A percentile compares a stretch with the other conserved stretches of the same genome.
phyloP scores from a whole-genome alignment of 768 basidiomycete species.

The Sporobolomyces phaffii region DNA sequence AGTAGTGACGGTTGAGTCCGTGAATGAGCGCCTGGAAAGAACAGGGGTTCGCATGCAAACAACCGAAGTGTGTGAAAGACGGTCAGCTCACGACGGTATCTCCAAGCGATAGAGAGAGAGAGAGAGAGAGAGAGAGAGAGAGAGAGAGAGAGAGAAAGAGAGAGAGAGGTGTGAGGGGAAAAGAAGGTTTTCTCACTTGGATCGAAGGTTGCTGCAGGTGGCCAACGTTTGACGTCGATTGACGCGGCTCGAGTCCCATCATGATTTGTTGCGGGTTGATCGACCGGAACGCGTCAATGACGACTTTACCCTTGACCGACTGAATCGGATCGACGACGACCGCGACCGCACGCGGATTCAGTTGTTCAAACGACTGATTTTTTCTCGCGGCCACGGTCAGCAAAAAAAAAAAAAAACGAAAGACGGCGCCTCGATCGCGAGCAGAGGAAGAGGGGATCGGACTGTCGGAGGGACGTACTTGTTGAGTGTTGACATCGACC shows the following conservation, averaged over 20 bases:
- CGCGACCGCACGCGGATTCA: constrained; percentile 86
- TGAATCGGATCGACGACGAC: constrained; percentile 98
- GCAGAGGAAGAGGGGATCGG: constrained; percentile 11
- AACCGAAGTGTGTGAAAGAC: not conserved
- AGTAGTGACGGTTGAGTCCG: constrained; percentile 95
- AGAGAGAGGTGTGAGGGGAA: not conserved
- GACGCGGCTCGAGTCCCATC: constrained; percentile 86
- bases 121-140: too few relatives aligned
- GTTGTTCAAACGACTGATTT: constrained; percentile 95
- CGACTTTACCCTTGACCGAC: constrained; percentile 93
- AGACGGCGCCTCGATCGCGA: not conserved
- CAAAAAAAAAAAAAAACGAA: not conserved
- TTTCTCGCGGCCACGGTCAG: too few relatives aligned
- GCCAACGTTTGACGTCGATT: constrained; percentile 96
- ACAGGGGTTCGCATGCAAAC: not conserved
- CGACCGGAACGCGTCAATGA: constrained; percentile 96
- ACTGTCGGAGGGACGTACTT: constrained; percentile 53
- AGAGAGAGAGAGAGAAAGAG: not conserved
- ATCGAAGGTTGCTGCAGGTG: constrained; percentile 99
- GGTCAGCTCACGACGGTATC: not conserved
- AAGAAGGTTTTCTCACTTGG: constrained; percentile 82
- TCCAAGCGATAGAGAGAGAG: too few relatives aligned
- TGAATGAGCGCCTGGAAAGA: constrained; percentile 56
- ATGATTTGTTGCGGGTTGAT: constrained; percentile 85
- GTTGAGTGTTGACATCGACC: constrained; percentile 98